These are phyloP conservation scores for Aureobasidium mangrovei DNA, from an alignment of 2,329 filamentous ascomycete species.

Conservation along the genomic window DNA sequence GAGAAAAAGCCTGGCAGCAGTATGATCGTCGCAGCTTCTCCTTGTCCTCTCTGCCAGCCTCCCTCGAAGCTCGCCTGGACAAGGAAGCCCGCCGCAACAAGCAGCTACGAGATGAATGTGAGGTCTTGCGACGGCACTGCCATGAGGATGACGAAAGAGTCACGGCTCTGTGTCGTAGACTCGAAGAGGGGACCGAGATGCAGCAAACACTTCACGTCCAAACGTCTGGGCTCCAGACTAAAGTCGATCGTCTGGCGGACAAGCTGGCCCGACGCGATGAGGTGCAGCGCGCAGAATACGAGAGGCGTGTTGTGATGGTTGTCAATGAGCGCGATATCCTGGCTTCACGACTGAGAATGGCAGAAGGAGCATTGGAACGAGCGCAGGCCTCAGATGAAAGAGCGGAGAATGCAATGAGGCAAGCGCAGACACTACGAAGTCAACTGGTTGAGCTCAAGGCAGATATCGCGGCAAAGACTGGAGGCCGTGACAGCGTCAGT, in stretches of 20 bases:
- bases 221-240: not conserved
- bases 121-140: not conserved
- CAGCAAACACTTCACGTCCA: not conserved
- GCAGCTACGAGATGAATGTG: not conserved
- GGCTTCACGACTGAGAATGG: not conserved
- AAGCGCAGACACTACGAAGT: conserved; percentile 50
- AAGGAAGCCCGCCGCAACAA: not conserved
- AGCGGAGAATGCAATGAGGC: not conserved
- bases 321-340: not conserved
- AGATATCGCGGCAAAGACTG: conserved; percentile 54
- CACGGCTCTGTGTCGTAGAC: not conserved
- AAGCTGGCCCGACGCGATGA: not conserved
- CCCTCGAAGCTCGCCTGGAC: not conserved
- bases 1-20: not conserved
- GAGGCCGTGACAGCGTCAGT: conserved; percentile 56
- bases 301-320: not conserved
- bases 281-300: conserved; percentile 3
- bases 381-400: not conserved
- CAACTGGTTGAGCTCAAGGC: conserved; percentile 62
- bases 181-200: not conserved
- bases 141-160: not conserved
- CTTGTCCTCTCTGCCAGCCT: not conserved
- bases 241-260: not conserved
- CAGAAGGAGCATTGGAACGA: not conserved
- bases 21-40: not conserved